phyloP scores from a whole-genome alignment of 2,329 filamentous ascomycete species.

The Cadophora luteo-olivacea region DNA sequence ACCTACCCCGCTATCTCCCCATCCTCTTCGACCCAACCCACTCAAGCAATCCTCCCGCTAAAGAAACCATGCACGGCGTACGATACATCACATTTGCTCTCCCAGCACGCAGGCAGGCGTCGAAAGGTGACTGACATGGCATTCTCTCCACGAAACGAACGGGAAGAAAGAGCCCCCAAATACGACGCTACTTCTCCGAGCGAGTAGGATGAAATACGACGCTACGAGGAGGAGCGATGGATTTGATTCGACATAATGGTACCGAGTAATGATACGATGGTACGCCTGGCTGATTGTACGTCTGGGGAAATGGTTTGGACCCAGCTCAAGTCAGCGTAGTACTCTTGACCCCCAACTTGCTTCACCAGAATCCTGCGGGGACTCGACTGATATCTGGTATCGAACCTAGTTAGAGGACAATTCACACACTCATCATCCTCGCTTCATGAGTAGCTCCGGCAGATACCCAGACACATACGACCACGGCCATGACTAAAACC shows the following conservation, averaged over 20 bases:
- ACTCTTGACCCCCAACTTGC: neutral
- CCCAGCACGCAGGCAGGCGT: neutral
- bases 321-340: neutral
- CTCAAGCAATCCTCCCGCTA: neutral
- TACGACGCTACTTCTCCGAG: neutral
- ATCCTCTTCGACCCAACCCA: too few species aligned
- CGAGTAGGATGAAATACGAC: neutral
- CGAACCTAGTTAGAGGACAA: too few species aligned
- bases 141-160: neutral
- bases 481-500: too few species aligned
- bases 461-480: too few species aligned
- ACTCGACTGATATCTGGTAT: neutral
- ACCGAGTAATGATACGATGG: too few species aligned
- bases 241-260: neutral
- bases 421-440: too few species aligned
- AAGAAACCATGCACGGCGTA: neutral
- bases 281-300: neutral
- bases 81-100: neutral
- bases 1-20: too few species aligned
- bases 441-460: too few species aligned
- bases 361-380: neutral
- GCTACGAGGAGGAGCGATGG: neutral
- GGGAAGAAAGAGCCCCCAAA: neutral
- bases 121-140: neutral
- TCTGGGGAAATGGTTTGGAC: neutral